These are phyloP conservation scores for Eucalyptus camaldulensis DNA, from an alignment of 345 rosid species.

Conservation along the genomic window DNA sequence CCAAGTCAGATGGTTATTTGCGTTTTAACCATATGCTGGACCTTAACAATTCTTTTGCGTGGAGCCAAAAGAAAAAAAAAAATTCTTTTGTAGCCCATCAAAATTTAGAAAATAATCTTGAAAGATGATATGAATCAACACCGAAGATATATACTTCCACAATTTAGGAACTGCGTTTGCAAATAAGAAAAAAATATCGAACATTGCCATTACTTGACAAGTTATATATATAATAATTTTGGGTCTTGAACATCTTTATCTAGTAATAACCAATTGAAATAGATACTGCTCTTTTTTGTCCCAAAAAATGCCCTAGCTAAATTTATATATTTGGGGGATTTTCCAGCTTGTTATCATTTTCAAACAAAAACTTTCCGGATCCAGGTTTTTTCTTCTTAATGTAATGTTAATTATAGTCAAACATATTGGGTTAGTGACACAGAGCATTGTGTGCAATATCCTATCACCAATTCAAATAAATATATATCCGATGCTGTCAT, in stretches of 20 bases:
- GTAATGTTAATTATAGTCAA: background rate
- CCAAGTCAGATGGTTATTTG: background rate
- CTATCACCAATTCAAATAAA: too few species aligned
- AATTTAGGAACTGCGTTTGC: background rate
- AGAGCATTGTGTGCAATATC: background rate
- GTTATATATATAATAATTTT: too few species aligned
- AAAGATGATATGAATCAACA: background rate
- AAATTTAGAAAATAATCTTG: background rate
- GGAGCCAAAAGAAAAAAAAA: too few species aligned
- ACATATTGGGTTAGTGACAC: background rate
- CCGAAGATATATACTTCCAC: background rate
- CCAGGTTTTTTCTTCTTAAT: background rate
- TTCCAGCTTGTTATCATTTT: background rate
- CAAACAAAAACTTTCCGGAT: background rate
- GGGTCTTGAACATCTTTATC: background rate
- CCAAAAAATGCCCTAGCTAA: background rate
- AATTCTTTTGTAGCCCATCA: background rate
- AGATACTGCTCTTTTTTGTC: background rate
- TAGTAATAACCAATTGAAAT: too few species aligned
- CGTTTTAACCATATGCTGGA: background rate
- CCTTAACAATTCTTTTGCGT: background rate
- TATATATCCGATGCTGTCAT: accelerated
- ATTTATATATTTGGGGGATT: background rate
- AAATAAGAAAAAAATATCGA: background rate
- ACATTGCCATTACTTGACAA: background rate